A percentile compares a stretch with the other conserved stretches of the same genome.
phyloP scores from a whole-genome alignment of 768 basidiomycete genomes.

The Suillus americanus region DNA sequence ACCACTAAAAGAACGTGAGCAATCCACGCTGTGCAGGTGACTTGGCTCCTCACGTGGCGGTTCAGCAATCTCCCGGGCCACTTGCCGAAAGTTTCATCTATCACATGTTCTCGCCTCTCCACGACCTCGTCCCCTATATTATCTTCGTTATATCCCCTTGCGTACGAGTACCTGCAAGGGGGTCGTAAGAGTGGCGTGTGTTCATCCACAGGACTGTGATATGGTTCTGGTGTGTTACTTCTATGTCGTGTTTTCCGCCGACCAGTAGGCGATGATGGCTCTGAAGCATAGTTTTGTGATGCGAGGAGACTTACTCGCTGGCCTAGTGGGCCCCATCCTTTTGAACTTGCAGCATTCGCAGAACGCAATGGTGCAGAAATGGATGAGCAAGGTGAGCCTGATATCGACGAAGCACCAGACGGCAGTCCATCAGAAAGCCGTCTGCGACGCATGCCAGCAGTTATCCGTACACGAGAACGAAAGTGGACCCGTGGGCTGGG shows the following conservation, averaged over 20 bases:
- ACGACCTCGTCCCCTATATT: constrained; percentile 26
- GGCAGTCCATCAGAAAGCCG: constrained; percentile 25
- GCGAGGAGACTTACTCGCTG: constrained; percentile 45
- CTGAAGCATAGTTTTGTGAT: constrained; percentile 11
- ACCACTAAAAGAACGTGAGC: constrained; percentile 59
- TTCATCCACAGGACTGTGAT: constrained; percentile 31
- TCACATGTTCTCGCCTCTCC: constrained; percentile 39
- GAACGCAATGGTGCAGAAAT: constrained; percentile 79
- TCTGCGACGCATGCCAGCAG: constrained; percentile 60
- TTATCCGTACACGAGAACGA: constrained; percentile 74
- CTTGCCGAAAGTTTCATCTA: constrained; percentile 58
- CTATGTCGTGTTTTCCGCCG: constrained; percentile 13
- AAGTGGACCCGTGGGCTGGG: constrained; percentile 52
- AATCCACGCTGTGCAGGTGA: not conserved
- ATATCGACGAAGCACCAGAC: constrained; percentile 40
- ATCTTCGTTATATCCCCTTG: constrained; percentile 21
- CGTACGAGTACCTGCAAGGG: constrained; percentile 20
- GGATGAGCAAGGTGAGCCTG: constrained; percentile 73
- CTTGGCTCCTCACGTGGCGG: constrained; percentile 51
- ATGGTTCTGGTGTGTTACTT: not conserved
- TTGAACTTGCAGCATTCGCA: constrained; percentile 45
- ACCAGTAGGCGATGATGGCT: constrained; percentile 14
- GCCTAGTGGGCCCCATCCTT: constrained; percentile 63
- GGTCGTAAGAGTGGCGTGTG: constrained; percentile 38
- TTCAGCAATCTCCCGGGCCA: constrained; percentile 75